Base-by-base conservation (phyloP, 352 stramenopile genomes). In the Pythium folliculosum region DNA sequence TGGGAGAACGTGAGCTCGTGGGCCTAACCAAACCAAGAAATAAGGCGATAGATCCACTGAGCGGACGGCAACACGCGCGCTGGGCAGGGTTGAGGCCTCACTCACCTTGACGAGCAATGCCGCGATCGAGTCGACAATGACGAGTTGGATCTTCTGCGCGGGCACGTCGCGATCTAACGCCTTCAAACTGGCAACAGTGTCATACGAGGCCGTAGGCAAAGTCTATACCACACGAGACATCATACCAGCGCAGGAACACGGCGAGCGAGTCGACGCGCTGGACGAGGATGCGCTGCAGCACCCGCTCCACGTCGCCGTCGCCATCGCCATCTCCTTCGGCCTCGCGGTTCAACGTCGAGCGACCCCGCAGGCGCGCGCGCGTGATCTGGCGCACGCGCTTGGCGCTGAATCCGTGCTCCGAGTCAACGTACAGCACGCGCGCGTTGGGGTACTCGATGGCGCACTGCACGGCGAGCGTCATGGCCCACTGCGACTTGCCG, bases 81-180 rank as follows among this genome's bases (percentile, higher is more conserved):
- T n/a, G n/a, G n/a, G n/a, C n/a, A n/a, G n/a, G n/a, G n/a, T n/a
- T n/a, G n/a, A n/a, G n/a, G n/a, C n/a, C n/a, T n/a, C n/a, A n/a
- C 9, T 22, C 25, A 69, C 63, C 67, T 92, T 88, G 5, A 82
- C 48, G 25, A 90, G 81, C 7, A 91, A 62, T 27, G 82, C 76
- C 10, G 83, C 76, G 1, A 91, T 59, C n/a, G 85, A 94, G 73
- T 95, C 87, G 54, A 94, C 69, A 37, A 95, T 71, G 2, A 95
- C 22, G 51, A 93, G 76, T 53, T 91, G 89, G 16, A 82, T 71
- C 23, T 78, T 68, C 32, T 81, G 63, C 17, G 62, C 63, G n/a
- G 75, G 51, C 61, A 92, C 79, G 21, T 56, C 71, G 19, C 70
- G 61, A 56, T 90, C 72, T n/a, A 91, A 58, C 21, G 77, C 72